Conservation (phyloP, 768 basidiomycete species). For the Megacollybia marginata region DNA sequence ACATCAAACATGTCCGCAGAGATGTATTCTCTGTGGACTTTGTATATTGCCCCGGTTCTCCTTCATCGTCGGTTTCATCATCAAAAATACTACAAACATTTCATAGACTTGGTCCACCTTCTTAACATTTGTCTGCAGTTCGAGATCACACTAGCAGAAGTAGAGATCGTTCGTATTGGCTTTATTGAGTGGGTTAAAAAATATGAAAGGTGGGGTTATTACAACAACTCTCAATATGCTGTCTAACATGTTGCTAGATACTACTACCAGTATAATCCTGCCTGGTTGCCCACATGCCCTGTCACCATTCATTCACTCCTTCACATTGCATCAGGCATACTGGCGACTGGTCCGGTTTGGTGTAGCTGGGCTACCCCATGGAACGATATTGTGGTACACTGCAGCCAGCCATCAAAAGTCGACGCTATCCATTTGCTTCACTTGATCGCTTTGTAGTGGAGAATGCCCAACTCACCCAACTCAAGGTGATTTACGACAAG, state of each 20-base stretch:
- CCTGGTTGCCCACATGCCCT: too few species aligned
- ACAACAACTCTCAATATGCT: too few species aligned
- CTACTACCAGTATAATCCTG: constrained; percentile 18
- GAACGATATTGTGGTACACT: constrained; percentile 16
- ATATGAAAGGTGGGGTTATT: constrained; percentile 25
- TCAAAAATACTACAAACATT: constrained; percentile 21
- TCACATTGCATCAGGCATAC: too few species aligned
- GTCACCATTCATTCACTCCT: too few species aligned
- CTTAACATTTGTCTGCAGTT: too few species aligned
- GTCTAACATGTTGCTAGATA: constrained; percentile 2
- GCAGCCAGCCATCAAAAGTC: constrained; percentile 5
- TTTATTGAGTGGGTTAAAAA: constrained; percentile 18
- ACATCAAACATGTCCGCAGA: constrained; percentile 24
- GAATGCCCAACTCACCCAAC: constrained; percentile 9
- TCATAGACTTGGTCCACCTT: constrained; percentile 23
- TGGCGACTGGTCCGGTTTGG: too few species aligned
- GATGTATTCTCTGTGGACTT: constrained; percentile 12
- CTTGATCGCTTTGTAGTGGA: constrained; percentile 5
- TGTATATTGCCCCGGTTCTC: constrained; percentile 21
- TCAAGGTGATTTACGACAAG: too few species aligned
- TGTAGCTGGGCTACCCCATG: constrained; percentile 16
- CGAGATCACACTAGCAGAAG: constrained; percentile 6
- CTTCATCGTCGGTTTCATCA: constrained; percentile 15
- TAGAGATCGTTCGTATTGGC: constrained; percentile 11
- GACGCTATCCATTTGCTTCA: constrained; percentile 7